Evolutionary conservation across 2,329 filamentous ascomycete genomes (phyloP).

Genomic region (Mycosphaerella arachidis): DNA sequence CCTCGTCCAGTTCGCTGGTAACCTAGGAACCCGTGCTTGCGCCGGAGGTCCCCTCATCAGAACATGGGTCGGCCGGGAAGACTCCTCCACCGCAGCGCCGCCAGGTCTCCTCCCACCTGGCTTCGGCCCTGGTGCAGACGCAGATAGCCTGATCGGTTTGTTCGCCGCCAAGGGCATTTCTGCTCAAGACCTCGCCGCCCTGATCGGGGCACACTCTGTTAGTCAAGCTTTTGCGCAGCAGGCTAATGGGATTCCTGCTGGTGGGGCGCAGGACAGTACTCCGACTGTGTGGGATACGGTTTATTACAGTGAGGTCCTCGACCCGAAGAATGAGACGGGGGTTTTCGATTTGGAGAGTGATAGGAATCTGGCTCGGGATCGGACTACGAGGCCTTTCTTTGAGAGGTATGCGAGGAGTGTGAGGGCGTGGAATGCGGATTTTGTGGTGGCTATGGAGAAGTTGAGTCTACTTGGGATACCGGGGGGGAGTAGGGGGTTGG

Average conservation of each 20-base stretch:
- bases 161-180: constrained; percentile 51
- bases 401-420: constrained; percentile 8
- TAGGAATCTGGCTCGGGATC: constrained; percentile 22
- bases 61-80: constrained; percentile 44
- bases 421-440: constrained; percentile 14
- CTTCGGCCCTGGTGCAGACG: constrained; percentile 34
- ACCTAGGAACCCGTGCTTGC: constrained; percentile 38
- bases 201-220: constrained; percentile 52
- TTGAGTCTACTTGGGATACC: constrained; percentile 25
- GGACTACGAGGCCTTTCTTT: constrained; percentile 7
- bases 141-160: constrained; percentile 42
- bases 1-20: constrained; percentile 48
- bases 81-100: constrained; percentile 40
- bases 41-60: constrained; percentile 17
- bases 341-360: constrained; percentile 31
- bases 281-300: constrained; percentile 48
- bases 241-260: constrained; percentile 17
- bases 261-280: constrained; percentile 41
- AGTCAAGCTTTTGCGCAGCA: constrained; percentile 42
- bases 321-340: constrained; percentile 10
- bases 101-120: constrained; percentile 45
- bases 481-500: constrained; percentile 7
- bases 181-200: constrained; percentile 48
- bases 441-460: constrained; percentile 18
- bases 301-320: constrained; percentile 42